Percentiles rank a stretch among this genome's conserved stretches.
Conservation (phyloP, 495 filamentous ascomycete genomes). For the Rhypophila decipiens region DNA sequence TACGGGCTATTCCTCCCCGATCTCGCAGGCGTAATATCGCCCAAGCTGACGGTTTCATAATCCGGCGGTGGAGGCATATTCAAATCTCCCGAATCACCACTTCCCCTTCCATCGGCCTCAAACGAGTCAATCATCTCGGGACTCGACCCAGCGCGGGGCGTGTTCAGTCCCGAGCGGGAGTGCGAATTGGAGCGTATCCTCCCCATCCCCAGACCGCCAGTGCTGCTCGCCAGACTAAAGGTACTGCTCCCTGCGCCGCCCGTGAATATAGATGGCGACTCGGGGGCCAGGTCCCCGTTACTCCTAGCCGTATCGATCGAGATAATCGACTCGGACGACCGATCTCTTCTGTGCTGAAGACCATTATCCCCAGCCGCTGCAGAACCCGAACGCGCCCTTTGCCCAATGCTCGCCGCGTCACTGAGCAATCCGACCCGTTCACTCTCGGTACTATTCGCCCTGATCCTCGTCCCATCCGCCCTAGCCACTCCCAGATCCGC, state of each 20-base stretch:
- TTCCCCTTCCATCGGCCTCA: constrained; percentile 7
- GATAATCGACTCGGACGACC: constrained; percentile 37
- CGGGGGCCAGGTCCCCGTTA: constrained; percentile 10
- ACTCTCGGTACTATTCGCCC: constrained; percentile 73
- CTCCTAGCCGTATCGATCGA: constrained; percentile 36
- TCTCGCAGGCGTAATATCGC: constrained; percentile 26
- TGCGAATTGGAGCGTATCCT: constrained; percentile 20
- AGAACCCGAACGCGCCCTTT: background rate
- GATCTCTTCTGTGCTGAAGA: constrained; percentile 34
- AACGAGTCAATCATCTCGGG: constrained; percentile 38
- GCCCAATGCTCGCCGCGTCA: constrained; percentile 57
- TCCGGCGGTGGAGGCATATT: constrained; percentile 45
- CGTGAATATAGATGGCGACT: constrained; percentile 20
- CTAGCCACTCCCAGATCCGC: constrained; percentile 78
- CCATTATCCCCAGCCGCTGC: constrained; percentile 13
- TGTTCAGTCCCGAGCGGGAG: constrained; percentile 20
- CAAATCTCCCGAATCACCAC: constrained; percentile 39
- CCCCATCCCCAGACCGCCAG: background rate
- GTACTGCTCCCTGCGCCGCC: constrained; percentile 15
- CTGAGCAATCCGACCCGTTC: constrained; percentile 68
- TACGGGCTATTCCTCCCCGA: constrained; percentile 31
- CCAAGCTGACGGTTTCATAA: constrained; percentile 50
- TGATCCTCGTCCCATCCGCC: constrained; percentile 81
- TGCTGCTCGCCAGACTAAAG: constrained; percentile 16
- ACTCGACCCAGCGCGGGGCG: constrained; percentile 28